These are phyloP conservation scores for Naganishia sp. DNA, from an alignment of 1,284 basidiomycete genomes.

Conservation along the genomic window DNA sequence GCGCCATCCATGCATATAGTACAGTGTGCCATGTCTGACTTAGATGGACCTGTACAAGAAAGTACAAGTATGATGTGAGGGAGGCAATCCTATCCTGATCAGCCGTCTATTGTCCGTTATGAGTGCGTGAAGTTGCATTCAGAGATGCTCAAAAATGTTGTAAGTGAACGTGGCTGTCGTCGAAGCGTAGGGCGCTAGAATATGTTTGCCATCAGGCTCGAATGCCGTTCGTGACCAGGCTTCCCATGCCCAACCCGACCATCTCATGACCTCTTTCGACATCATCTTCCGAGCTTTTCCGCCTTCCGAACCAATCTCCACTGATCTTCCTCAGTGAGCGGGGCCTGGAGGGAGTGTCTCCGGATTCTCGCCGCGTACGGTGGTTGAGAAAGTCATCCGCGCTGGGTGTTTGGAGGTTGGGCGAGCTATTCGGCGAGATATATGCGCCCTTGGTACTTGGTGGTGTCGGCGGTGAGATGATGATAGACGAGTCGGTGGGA, in stretches of 20 bases:
- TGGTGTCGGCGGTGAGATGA: slow-evolving; percentile 14
- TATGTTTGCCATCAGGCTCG: not conserved
- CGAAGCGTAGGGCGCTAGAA: not conserved
- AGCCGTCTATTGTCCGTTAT: not conserved
- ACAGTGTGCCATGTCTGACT: too few species aligned
- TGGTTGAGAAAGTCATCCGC: not conserved
- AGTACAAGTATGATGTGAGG: too few species aligned
- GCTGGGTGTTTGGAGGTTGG: slow-evolving; percentile 7
- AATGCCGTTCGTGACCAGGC: not conserved
- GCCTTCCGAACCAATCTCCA: slow-evolving; percentile 21
- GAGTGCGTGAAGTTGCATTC: not conserved
- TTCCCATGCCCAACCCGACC: slow-evolving; percentile 17
- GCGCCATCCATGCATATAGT: too few species aligned
- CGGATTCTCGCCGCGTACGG: not conserved
- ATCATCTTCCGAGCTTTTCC: slow-evolving; percentile 3
- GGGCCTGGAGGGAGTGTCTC: slow-evolving; percentile 7
- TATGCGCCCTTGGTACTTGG: not conserved
- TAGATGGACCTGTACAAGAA: too few species aligned
- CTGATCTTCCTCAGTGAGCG: slow-evolving; percentile 12
- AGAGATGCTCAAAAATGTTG: not conserved
- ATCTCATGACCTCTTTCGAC: slow-evolving; percentile 10
- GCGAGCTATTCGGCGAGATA: not conserved
- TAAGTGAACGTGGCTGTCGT: not conserved
- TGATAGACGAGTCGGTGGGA: not conserved
- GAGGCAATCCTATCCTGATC: not conserved